Conservation (phyloP, 345 rosid genomes). For the Aegle marmelos region DNA sequence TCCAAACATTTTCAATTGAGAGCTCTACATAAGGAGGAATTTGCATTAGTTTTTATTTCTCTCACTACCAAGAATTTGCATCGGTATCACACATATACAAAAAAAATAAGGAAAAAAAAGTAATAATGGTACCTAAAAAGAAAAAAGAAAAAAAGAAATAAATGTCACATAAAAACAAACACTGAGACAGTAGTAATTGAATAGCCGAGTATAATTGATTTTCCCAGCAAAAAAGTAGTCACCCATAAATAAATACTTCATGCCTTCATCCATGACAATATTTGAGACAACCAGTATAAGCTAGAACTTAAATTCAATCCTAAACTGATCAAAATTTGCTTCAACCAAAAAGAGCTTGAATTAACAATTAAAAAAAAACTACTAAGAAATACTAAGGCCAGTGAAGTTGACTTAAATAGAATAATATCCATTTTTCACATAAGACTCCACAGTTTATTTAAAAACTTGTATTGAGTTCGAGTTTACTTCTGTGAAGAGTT, state of each 20-base stretch:
- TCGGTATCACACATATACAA: neutral
- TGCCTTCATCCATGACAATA: neutral
- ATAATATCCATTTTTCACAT: neutral
- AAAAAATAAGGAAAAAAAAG: too few relatives aligned
- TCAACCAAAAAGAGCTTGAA: neutral
- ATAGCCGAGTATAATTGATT: neutral
- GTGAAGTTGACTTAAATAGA: neutral
- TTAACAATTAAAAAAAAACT: neutral
- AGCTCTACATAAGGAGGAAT: neutral
- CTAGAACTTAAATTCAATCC: neutral
- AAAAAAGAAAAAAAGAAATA: too few relatives aligned
- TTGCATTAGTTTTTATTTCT: neutral
- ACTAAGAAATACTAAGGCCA: neutral
- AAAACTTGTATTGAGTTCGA: neutral
- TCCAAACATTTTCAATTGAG: neutral
- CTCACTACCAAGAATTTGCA: neutral
- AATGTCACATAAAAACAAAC: neutral
- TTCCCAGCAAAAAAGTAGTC: neutral
- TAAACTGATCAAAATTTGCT: neutral
- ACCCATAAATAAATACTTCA: neutral
- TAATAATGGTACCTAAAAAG: too few relatives aligned
- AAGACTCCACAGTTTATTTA: neutral
- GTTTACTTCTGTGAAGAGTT: constrained; percentile 27
- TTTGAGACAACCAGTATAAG: neutral
- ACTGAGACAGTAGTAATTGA: neutral